These are phyloP conservation scores for Candida awuae DNA, from an alignment of 805 yeast species.

Conservation along the genomic window DNA sequence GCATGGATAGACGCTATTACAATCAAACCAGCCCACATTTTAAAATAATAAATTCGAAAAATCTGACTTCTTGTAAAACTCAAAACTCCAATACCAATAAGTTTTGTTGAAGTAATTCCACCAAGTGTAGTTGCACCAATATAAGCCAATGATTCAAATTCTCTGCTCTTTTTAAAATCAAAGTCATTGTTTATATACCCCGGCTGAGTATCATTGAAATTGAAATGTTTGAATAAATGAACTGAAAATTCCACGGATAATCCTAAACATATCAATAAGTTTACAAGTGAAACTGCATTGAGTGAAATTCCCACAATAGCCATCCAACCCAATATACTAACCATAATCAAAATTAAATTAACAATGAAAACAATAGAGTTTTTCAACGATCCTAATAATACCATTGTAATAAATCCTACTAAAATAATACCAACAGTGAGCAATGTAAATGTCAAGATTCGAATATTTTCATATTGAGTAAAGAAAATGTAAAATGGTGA, in stretches of 20 bases:
- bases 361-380: constrained; percentile 49
- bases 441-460: constrained; percentile 48
- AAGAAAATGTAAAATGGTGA: constrained; percentile 91
- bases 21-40: constrained; percentile 87
- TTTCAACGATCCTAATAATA: constrained; percentile 58
- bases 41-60: constrained; percentile 83
- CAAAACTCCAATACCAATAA: constrained; percentile 78
- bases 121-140: constrained; percentile 89
- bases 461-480: constrained; percentile 72
- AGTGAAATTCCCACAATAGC: constrained; percentile 64
- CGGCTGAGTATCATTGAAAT: constrained; percentile 22
- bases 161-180: constrained; percentile 20
- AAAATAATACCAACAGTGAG: constrained; percentile 41
- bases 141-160: constrained; percentile 54
- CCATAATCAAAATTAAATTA: constrained; percentile 56
- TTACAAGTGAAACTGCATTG: constrained; percentile 86
- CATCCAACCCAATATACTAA: constrained; percentile 77
- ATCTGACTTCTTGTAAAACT: constrained; percentile 84
- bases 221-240: constrained; percentile 76
- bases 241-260: constrained; percentile 89
- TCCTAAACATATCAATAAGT: constrained; percentile 86
- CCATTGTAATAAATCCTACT: constrained; percentile 44
- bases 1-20: constrained; percentile 73
- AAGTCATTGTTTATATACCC: constrained; percentile 5
- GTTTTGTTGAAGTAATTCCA: constrained; percentile 84